phyloP scores from a whole-genome alignment of 1,139 yeast species.

The Entelexis paramagnoliae region DNA sequence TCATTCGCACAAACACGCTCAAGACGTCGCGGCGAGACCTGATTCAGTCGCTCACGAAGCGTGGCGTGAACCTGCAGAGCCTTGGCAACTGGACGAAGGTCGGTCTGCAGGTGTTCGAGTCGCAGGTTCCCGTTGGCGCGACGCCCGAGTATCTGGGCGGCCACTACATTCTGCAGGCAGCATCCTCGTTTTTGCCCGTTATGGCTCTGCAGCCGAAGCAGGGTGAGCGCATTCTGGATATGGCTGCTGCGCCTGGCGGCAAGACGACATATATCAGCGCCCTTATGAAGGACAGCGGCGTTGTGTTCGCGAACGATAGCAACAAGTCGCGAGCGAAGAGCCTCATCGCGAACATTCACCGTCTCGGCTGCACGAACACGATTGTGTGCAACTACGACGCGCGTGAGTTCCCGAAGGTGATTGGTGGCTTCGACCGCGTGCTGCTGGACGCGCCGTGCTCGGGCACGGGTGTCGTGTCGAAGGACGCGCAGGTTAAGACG shows the following conservation, averaged over 20 bases:
- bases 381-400: slow-evolving; percentile 97
- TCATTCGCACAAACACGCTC: slow-evolving; percentile 91
- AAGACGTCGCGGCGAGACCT: slow-evolving; percentile 91
- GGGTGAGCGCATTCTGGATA: slow-evolving; percentile 87
- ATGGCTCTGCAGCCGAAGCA: slow-evolving; percentile 97
- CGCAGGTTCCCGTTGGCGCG: slow-evolving; percentile 98
- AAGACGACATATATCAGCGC: slow-evolving; percentile 95
- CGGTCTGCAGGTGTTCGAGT: slow-evolving; percentile 91
- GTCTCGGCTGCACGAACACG: slow-evolving; percentile 93
- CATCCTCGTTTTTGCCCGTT: slow-evolving; percentile 93
- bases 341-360: slow-evolving; percentile 90
- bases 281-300: slow-evolving; percentile 94
- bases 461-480: slow-evolving; percentile 98
- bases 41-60: slow-evolving; percentile 87
- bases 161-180: slow-evolving; percentile 95
- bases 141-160: slow-evolving; percentile 98
- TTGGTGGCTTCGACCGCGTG: slow-evolving; percentile 95
- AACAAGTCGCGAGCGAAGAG: slow-evolving; percentile 94
- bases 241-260: slow-evolving; percentile 99
- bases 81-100: slow-evolving; percentile 98
- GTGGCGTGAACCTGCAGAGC: slow-evolving; percentile 96
- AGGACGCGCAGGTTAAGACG: slow-evolving; percentile 90
- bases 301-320: slow-evolving; percentile 94
- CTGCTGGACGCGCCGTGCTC: slow-evolving; percentile 98
- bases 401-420: slow-evolving; percentile 93